Evolutionary conservation across 108 stramenopile genomes (phyloP), one percentile per base, ranked within the genome.

Genomic region (Cyclotella cryptica): DNA sequence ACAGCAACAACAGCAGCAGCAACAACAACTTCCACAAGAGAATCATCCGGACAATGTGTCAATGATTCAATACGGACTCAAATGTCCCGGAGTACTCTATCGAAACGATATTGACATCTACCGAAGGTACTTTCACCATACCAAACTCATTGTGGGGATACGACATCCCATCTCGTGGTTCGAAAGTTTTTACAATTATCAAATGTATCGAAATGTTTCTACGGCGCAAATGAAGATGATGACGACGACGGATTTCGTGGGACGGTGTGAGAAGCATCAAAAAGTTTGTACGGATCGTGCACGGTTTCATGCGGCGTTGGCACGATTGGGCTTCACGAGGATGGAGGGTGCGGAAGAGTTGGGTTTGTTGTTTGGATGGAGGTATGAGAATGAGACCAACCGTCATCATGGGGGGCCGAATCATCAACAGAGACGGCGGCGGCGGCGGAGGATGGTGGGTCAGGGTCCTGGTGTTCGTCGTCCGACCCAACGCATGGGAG

Each of bases 121-220:
- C 72, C 51, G 58, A 14, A 17, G 42, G 18, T 83, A 83, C 47
- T 83, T 83, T 28, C 89, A 86, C 17, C 42, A 69, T 0, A 89
- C 91, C 12, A 86, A 89, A 43, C 88, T 92, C 42, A 84, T 95
- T 46, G 81, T 95, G 9, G 89, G 89, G 2, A 5, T 92, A 19
- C 80, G 93, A 15, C 89, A 95, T 87, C 93, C 93, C 0, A 79
- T 92, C 15, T 60, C 78, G 3, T 92, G 91, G 93, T 92, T 94
- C 59, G 74, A 83, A 51, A 63, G 80, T 55, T 94, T 92, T 68
- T 92, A 91, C 75, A 94, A 94, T 62, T 90, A 89, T 76, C 91
- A 91, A 52, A 43, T 86, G 7, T 80, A 54, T 19, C 63, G 57
- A 81, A 88, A 86, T 84, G 79, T 63, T 67, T 86, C n/a, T 46